Evolutionary conservation across 768 basidiomycete genomes (phyloP).

Genomic region (Hysterangium stoloniferum): DNA sequence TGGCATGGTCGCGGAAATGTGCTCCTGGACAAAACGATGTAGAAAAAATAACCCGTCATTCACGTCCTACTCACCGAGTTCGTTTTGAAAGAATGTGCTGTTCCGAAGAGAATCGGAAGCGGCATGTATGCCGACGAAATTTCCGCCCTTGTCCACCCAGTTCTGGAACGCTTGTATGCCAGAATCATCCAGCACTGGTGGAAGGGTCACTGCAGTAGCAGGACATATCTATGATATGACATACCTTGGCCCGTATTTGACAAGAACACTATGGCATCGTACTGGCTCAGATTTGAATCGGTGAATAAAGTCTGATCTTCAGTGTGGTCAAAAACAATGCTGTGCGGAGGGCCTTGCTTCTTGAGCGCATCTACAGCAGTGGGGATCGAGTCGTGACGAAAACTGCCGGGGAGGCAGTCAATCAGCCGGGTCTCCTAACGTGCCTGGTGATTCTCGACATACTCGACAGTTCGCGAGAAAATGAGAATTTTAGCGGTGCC

Average conservation of each 20-base stretch:
- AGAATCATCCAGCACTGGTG: slow-evolving; percentile 47
- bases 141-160: slow-evolving; percentile 62
- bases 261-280: slow-evolving; percentile 63
- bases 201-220: not conserved
- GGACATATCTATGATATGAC: not conserved
- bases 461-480: slow-evolving; percentile 7
- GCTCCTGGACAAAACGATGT: slow-evolving; percentile 37
- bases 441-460: not conserved
- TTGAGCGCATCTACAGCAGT: slow-evolving; percentile 54
- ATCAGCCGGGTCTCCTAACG: no score
- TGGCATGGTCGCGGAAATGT: slow-evolving; percentile 65
- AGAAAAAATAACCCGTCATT: no score
- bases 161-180: slow-evolving; percentile 56
- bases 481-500: not conserved
- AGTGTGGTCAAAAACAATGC: slow-evolving; percentile 52
- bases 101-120: slow-evolving; percentile 54
- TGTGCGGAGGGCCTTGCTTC: slow-evolving; percentile 34
- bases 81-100: slow-evolving; percentile 46
- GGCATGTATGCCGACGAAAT: slow-evolving; percentile 62
- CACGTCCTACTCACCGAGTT: slow-evolving; percentile 39
- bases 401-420: slow-evolving; percentile 23
- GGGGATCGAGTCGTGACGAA: slow-evolving; percentile 71
- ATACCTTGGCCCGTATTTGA: slow-evolving; percentile 61
- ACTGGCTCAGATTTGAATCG: slow-evolving; percentile 42
- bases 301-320: slow-evolving; percentile 55